Base-by-base conservation (phyloP, 352 stramenopile species). In the Albugo candida region DNA sequence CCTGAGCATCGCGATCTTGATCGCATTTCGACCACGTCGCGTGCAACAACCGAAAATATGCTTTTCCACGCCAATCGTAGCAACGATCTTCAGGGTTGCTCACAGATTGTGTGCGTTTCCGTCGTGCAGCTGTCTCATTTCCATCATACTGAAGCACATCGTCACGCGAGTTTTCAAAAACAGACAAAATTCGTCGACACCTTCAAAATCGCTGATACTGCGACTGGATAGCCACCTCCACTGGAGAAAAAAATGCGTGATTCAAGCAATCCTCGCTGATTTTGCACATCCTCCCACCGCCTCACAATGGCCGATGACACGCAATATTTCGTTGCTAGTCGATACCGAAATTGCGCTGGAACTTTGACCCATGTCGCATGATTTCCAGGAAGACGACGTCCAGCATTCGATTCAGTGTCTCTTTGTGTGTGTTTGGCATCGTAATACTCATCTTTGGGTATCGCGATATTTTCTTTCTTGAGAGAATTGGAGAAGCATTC, bases 61-160 rank as follows among this genome's bases (percentile, higher is more conserved):
- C 84, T 45, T 83, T 92, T 31, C 78, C 78, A 19, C 75, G 61
- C 78, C 78, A 92, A 58, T 88, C 75, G 56, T 92, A 88, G 43
- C 65, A 63, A 38, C 55, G 67, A 8, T 66, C 61, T 39, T 81
- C 69, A 19, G 79, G 43, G 45, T 60, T 62, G 4, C 63, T 61
- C 21, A 80, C 53, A 8, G 71, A 85, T n/a, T 67, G 58, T 31
- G 83, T 68, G 0, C 73, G 55, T 41, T 77, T 73, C 16, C 67
- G 62, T 41, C 36, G 44, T 27, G 66, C 51, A 5, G 58, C 58
- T 21, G 59, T 80, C 48, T 86, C 73, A 34, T 85, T 81, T 34
- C 75, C 71, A 47, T 88, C 81, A 60, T 88, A 88, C 67, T 84
- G 52, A 13, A n/a, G 6, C 37, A 43, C 14, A 47, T 40, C 0